Percentiles rank a stretch among this genome's conserved stretches.
Evolutionary conservation across 345 rosid species (phyloP).

Genomic region (Bruguiera parviflora): DNA sequence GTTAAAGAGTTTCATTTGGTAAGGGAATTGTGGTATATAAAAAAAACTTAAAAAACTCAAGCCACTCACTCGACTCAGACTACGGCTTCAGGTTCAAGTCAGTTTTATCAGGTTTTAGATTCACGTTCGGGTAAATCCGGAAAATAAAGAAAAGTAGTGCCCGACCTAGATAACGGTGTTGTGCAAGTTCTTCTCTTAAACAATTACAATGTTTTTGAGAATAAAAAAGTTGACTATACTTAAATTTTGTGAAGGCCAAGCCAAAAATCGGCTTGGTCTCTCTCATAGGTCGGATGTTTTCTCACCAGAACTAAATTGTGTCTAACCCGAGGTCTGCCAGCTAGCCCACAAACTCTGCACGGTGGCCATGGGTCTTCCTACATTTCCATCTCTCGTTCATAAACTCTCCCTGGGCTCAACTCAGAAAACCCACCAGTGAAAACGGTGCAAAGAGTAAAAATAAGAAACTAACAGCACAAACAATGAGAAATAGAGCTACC

Average conservation of each 20-base stretch:
- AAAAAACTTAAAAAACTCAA: too few species aligned
- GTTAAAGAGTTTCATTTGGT: too few species aligned
- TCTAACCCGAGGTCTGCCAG: slow-evolving; percentile 7
- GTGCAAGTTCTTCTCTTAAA: too few species aligned
- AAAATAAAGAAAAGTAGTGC: too few species aligned
- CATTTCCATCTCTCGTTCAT: slow-evolving; percentile 20
- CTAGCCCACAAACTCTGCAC: slow-evolving; percentile 23
- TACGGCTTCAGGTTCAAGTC: too few species aligned
- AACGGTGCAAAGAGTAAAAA: background rate
- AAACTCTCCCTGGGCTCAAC: slow-evolving; percentile 5
- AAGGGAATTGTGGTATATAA: too few species aligned
- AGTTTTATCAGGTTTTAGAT: too few species aligned
- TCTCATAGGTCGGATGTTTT: background rate
- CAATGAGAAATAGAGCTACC: slow-evolving; percentile 26
- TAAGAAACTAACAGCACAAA: background rate
- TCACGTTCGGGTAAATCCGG: too few species aligned
- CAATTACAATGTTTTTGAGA: too few species aligned
- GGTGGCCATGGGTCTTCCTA: slow-evolving; percentile 26
- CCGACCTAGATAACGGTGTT: too few species aligned
- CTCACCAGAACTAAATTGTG: slow-evolving; percentile 9
- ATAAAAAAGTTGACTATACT: too few species aligned
- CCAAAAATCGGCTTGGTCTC: slow-evolving; percentile 6
- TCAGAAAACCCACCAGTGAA: background rate
- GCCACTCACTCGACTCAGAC: too few species aligned
- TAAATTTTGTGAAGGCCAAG: background rate